Evolutionary conservation across 495 filamentous ascomycete genomes (phyloP), one percentile per base, ranked within the genome.

Genomic region (Aspergillus sclerotiicarbonarius): DNA sequence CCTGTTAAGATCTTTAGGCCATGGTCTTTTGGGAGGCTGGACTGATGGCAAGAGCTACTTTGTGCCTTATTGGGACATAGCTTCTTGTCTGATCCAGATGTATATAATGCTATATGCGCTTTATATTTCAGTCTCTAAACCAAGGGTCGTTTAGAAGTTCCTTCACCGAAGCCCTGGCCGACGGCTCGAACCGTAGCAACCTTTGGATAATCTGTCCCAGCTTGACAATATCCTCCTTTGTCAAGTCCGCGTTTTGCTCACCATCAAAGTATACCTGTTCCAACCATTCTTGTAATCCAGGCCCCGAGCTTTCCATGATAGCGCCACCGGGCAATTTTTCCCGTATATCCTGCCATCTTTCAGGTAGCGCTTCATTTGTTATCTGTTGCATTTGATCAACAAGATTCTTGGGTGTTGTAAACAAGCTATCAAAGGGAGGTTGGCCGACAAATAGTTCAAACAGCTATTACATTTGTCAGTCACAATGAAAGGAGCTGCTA

Each of bases 361-460:
- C 49, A 54, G 70, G 71, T 60, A 76, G 55, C 18, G 57, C 48
- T 13, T 73, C 70, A 59, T 37, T 66, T 51, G 65, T 60, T 60
- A 68, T 71, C 51, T 74, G 65, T 44, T 49, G 64, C 67, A 75
- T 72, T 62, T 75, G 67, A 16, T 57, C 41, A 43, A 72, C 54
- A 15, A 76, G 65, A 10, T 69, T 69, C 33, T 39, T 16, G 19
- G 67, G 62, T 13, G 65, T 76, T 62, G 64, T 59, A 30, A 75
- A 53, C 48, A 68, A 61, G 21, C 62, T 71, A 47, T 73, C 69
- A 50, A 76, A 76, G 45, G 72, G 69, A 21, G 72, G 67, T 46
- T 73, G 71, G 48, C 69, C 69, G 0, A 51, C 39, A 39, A 76
- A 69, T 18, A 76, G 65, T 63, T 76, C 71, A 63, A 75, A 76